Evolutionary conservation across 2,329 filamentous ascomycete genomes (phyloP).

Genomic region (Rutstroemia sp.): DNA sequence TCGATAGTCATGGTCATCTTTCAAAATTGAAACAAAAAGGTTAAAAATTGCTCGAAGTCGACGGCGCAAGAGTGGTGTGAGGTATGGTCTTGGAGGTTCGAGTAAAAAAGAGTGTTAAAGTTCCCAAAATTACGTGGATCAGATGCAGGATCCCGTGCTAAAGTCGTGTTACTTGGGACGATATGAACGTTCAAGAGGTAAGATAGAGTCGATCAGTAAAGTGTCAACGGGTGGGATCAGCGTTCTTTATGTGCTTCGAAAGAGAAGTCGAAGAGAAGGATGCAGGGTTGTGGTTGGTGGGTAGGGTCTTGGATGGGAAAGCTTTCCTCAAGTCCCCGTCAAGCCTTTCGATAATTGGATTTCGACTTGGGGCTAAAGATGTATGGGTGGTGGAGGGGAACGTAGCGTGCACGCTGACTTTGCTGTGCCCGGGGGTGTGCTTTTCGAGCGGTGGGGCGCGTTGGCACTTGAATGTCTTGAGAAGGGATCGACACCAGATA

Average conservation of each 20-base stretch:
- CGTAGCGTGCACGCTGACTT: conserved; percentile 10
- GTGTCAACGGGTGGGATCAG: conserved; percentile 24
- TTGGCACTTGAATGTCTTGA: conserved; percentile 17
- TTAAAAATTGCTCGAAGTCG: conserved; percentile 9
- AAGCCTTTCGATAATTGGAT: conserved; percentile 10
- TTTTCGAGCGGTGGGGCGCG: conserved; percentile 12
- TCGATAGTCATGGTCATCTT: conserved; percentile 93
- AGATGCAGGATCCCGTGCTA: conserved; percentile 28
- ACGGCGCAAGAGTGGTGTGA: not conserved
- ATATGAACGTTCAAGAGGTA: conserved; percentile 12
- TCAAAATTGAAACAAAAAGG: conserved; percentile 10
- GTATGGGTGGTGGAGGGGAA: conserved; percentile 12
- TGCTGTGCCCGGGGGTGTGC: conserved; percentile 4
- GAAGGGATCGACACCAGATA: conserved; percentile 20
- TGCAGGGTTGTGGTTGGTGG: conserved; percentile 22
- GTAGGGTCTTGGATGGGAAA: not conserved
- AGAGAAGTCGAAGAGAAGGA: conserved; percentile 11
- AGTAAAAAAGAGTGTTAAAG: conserved; percentile 11
- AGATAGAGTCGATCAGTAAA: conserved; percentile 20
- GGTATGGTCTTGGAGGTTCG: conserved; percentile 1
- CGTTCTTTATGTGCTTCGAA: conserved; percentile 29
- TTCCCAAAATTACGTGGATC: conserved; percentile 21
- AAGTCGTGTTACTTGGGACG: not conserved
- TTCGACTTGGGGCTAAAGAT: conserved; percentile 9
- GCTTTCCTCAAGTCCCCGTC: not conserved